Evolutionary conservation across 2,329 filamentous ascomycete species (phyloP).

Genomic region (Karstenula rhodostoma): DNA sequence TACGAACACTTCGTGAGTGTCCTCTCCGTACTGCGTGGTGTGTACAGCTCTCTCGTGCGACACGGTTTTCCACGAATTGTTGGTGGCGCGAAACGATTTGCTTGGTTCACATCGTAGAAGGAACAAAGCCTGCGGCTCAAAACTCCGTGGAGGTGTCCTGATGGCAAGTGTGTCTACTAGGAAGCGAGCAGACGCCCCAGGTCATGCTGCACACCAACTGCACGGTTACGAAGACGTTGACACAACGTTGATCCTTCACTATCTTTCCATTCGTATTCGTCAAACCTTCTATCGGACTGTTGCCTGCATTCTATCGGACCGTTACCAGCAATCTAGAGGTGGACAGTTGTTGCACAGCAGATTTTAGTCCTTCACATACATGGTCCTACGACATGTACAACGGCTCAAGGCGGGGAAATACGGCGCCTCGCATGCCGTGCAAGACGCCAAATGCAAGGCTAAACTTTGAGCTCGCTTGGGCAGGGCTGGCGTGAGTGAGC

Average conservation of each 20-base stretch:
- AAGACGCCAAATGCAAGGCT: background rate
- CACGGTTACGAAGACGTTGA: background rate
- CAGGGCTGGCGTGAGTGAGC: background rate
- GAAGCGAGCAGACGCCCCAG: background rate
- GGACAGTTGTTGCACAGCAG: conserved; percentile 1
- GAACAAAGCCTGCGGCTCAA: background rate
- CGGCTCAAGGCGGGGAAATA: conserved; percentile 11
- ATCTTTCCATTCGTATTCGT: conserved; percentile 1
- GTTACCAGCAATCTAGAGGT: background rate
- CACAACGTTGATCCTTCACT: background rate
- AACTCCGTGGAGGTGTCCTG: background rate
- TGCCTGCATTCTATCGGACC: background rate
- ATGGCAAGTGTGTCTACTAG: background rate
- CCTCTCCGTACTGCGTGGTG: background rate
- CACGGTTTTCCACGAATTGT: background rate
- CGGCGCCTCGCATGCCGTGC: background rate
- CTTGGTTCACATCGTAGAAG: background rate
- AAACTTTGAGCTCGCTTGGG: background rate
- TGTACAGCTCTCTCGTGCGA: background rate
- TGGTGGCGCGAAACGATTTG: background rate
- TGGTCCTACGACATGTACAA: conserved; percentile 3
- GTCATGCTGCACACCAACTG: background rate
- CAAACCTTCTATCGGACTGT: background rate
- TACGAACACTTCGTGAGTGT: background rate
- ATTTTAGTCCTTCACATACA: background rate